Conservation (phyloP, 768 basidiomycete genomes). For the Xerocomellus intermedius region DNA sequence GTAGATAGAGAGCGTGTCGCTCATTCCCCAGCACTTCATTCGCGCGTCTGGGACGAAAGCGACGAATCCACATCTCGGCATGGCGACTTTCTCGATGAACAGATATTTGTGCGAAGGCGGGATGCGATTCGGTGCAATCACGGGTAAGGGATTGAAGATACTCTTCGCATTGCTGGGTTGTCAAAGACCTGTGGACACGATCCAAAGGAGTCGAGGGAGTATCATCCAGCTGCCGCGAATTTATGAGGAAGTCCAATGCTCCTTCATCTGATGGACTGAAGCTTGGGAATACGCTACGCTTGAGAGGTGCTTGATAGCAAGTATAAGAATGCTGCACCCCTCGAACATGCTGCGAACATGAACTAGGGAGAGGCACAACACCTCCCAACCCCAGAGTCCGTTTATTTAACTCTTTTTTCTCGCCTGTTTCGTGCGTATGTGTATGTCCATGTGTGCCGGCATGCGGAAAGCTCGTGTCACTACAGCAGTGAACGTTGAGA, state of each 20-base stretch:
- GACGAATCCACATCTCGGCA: conserved; percentile 63
- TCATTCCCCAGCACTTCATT: conserved; percentile 81
- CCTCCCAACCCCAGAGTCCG: conserved; percentile 2
- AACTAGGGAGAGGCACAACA: conserved; percentile 48
- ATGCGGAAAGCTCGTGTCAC: conserved; percentile 10
- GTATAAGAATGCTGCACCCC: conserved; percentile 49
- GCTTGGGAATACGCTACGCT: conserved; percentile 3
- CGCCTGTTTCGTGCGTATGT: neutral
- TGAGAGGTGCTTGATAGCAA: conserved; percentile 8
- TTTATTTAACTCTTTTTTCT: neutral
- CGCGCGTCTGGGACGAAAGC: conserved; percentile 72
- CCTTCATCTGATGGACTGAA: conserved; percentile 3
- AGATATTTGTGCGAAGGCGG: conserved; percentile 48
- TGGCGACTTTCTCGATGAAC: conserved; percentile 21
- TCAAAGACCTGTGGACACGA: conserved; percentile 4
- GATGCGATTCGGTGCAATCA: conserved; percentile 38
- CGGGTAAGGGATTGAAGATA: conserved; percentile 8
- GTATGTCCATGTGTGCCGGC: neutral
- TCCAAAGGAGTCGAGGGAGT: neutral
- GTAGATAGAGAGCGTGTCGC: conserved; percentile 62
- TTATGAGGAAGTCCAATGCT: conserved; percentile 21
- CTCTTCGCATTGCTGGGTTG: conserved; percentile 17
- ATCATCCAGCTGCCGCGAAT: neutral
- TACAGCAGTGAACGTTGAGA: neutral
- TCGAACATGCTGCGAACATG: conserved; percentile 57